phyloP scores from a whole-genome alignment of 805 yeast species.

The Zygoascus flipseniorum region DNA sequence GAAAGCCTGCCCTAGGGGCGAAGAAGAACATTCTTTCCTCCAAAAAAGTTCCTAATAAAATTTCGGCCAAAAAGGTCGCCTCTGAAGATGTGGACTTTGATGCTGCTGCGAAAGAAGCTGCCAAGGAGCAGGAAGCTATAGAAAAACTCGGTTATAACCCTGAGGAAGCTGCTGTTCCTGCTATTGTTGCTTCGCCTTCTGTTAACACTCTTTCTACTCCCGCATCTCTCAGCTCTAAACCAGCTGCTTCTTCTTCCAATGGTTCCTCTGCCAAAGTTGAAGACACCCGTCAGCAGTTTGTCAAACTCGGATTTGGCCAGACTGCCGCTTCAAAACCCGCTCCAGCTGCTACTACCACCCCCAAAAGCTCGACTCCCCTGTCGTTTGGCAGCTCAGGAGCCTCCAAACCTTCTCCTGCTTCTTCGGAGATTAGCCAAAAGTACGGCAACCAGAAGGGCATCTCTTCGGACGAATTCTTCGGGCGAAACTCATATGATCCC shows the following conservation, averaged over 20 bases:
- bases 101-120: conserved; percentile 68
- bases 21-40: conserved; percentile 24
- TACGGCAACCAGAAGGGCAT: conserved; percentile 89
- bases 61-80: conserved; percentile 27
- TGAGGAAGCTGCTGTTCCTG: conserved; percentile 13
- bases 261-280: conserved; percentile 6
- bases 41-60: conserved; percentile 19
- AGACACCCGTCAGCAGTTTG: conserved; percentile 12
- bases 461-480: conserved; percentile 91
- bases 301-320: conserved; percentile 81
- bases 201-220: conserved; percentile 5
- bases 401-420: conserved; percentile 6
- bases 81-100: conserved; percentile 52
- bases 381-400: not conserved
- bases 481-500: conserved; percentile 77
- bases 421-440: conserved; percentile 35
- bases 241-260: conserved; percentile 5
- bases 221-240: conserved; percentile 6
- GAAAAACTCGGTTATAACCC: conserved; percentile 38
- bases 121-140: conserved; percentile 65
- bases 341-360: conserved; percentile 5
- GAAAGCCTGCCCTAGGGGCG: conserved; percentile 7
- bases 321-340: conserved; percentile 25
- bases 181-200: conserved; percentile 1
- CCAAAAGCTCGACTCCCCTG: conserved; percentile 3